A percentile compares a stretch with the other conserved stretches of the same genome.
Conservation (phyloP, 2,329 filamentous ascomycete genomes). For the Polychaeton citri region DNA sequence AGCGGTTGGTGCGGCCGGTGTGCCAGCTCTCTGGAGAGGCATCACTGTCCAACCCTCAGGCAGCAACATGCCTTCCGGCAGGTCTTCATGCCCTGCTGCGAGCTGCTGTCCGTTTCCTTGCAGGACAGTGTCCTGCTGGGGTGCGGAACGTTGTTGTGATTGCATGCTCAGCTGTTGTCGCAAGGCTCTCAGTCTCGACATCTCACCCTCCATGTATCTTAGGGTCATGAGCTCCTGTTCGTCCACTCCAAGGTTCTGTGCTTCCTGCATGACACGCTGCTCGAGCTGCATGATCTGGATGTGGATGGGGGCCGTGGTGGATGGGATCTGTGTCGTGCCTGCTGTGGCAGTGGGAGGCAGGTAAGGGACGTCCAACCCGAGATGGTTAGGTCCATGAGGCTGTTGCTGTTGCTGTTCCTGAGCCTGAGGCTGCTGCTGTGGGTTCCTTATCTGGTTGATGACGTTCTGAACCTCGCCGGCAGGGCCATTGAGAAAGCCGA, state of each 20-base stretch:
- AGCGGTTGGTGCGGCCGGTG: neutral
- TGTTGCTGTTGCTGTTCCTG: slow-evolving; percentile 6
- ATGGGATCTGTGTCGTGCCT: neutral
- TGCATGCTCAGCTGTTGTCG: slow-evolving; percentile 2
- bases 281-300: slow-evolving; percentile 53
- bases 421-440: slow-evolving; percentile 4
- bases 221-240: slow-evolving; percentile 57
- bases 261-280: slow-evolving; percentile 54
- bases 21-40: slow-evolving; percentile 27
- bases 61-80: slow-evolving; percentile 38
- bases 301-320: slow-evolving; percentile 31
- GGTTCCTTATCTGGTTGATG: slow-evolving; percentile 17
- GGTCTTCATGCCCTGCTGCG: slow-evolving; percentile 28
- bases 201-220: slow-evolving; percentile 53
- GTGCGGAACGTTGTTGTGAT: neutral
- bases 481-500: slow-evolving; percentile 55
- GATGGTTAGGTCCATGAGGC: slow-evolving; percentile 23
- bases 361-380: slow-evolving; percentile 14
- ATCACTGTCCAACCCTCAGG: slow-evolving; percentile 40
- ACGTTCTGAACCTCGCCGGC: slow-evolving; percentile 30
- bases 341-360: slow-evolving; percentile 1
- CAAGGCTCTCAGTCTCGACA: slow-evolving; percentile 47
- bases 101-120: slow-evolving; percentile 20
- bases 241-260: slow-evolving; percentile 47
- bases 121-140: slow-evolving; percentile 1